Base-by-base conservation (phyloP, 352 stramenopile genomes). In the Globisporangium barbulae region DNA sequence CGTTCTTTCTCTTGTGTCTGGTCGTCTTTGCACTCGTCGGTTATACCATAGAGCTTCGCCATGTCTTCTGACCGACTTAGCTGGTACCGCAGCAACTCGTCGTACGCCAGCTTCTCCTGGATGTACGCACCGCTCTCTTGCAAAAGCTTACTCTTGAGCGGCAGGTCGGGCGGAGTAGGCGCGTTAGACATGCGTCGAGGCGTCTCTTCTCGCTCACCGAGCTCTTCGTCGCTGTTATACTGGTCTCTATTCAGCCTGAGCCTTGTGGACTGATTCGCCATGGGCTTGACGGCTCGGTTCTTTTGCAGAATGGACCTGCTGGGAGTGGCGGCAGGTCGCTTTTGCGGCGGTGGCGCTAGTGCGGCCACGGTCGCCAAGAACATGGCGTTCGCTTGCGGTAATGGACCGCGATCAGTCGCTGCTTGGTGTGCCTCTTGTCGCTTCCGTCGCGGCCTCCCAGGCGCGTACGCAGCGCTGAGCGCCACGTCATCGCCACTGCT, bases 81-180 rank as follows among this genome's bases (percentile, higher is more conserved):
- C 50, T 76, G 71, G 31, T 76, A 41, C 7, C 75, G 63, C 8
- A 83, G 33, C 17, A 83, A 64, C 54, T 83, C 70, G 56, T 80
- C 75, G 17, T 72, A 80, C 39, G 64, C 64, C 25, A 83, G 63
- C 13, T 72, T 74, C 53, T 74, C 56, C 7, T 59, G 58, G 13
- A 64, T 58, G 39, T 49, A 64, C 2, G 42, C 54, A 5, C 50
- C 56, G 7, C 47, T 71, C 47, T 67, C 54, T 30, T 47, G 37
- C 0, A 49, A 19, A 17, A 68, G 44, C 19, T 39, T 55, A 6
- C 47, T 28, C 31, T 41, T 33, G 45, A 55, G 17, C 21, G 42
- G 30, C 9, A 31, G 9, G 41, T 28, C 39, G 9, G 12, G 35
- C 17, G 35, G 35, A 5, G 7, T 17, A 8, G 28, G 25, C 28